Percentiles rank a stretch among this genome's conserved stretches.
phyloP scores from a whole-genome alignment of 2,329 filamentous ascomycete species.

The Tolypocladium endophyticum region DNA sequence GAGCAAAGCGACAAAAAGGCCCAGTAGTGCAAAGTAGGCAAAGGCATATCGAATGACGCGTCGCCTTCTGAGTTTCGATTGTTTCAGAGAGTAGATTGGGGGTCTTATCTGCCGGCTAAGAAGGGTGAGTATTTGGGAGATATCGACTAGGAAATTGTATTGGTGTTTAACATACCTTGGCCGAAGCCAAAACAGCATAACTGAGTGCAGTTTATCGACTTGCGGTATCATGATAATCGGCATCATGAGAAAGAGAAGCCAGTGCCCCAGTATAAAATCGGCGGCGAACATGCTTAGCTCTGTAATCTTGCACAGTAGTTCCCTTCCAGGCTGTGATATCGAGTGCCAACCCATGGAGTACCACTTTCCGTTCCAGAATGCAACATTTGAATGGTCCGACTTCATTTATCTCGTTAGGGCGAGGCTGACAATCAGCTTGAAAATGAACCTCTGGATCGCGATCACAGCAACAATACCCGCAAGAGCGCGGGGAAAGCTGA shows the following conservation, averaged over 20 bases:
- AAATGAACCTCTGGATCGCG: constrained; percentile 86
- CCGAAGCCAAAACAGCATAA: constrained; percentile 98
- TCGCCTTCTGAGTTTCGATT: constrained; percentile 88
- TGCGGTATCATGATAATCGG: constrained; percentile 78
- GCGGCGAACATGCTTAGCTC: constrained; percentile 93
- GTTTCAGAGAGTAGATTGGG: constrained; percentile 97
- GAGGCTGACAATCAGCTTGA: constrained; percentile 86
- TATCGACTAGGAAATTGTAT: neutral
- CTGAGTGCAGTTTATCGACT: constrained; percentile 89
- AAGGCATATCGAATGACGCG: constrained; percentile 90
- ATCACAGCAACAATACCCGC: constrained; percentile 85
- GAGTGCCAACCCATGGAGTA: constrained; percentile 98
- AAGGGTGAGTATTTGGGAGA: neutral
- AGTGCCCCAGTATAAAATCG: constrained; percentile 86
- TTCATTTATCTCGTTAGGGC: constrained; percentile 92
- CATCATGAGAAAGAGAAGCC: constrained; percentile 85
- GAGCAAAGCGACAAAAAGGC: constrained; percentile 74
- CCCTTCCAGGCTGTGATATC: constrained; percentile 86
- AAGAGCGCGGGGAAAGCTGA: constrained; percentile 72
- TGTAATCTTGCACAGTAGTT: constrained; percentile 98
- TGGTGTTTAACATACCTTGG: constrained; percentile 64
- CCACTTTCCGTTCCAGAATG: constrained; percentile 99
- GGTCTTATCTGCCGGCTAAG: constrained; percentile 91
- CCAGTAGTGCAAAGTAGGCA: constrained; percentile 77
- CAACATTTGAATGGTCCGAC: constrained; percentile 89